A percentile compares a stretch with the other conserved stretches of the same genome.
Evolutionary conservation across 306 rosid species (phyloP).

Genomic region (Argentina anserina): DNA sequence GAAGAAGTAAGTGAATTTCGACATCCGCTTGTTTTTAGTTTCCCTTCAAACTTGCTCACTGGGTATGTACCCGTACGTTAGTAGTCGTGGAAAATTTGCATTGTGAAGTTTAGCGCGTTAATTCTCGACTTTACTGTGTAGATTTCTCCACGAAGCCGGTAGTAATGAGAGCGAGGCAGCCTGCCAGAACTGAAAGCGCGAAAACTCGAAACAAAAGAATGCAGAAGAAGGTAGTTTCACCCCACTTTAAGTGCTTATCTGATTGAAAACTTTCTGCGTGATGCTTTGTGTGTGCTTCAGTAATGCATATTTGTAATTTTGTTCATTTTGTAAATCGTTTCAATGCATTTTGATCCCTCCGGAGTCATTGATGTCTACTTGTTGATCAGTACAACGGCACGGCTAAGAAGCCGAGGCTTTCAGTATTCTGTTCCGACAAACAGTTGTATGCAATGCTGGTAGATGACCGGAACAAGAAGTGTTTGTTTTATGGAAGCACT

Average conservation of each 20-base stretch:
- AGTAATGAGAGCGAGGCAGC: constrained; percentile 54
- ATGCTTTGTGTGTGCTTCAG: background rate
- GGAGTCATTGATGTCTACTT: background rate
- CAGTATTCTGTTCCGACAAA: constrained; percentile 81
- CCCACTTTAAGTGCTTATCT: background rate
- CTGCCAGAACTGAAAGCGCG: constrained; percentile 54
- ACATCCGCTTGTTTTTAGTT: background rate
- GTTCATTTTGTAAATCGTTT: background rate
- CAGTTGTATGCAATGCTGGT: constrained; percentile 89
- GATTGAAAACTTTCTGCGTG: too few relatives aligned
- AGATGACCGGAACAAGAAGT: constrained; percentile 77
- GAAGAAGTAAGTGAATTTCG: constrained; percentile 41
- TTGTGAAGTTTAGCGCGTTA: background rate
- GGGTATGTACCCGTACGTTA: background rate
- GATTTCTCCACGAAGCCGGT: constrained; percentile 45
- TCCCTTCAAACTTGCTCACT: background rate
- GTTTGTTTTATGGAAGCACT: constrained; percentile 79
- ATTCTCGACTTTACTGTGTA: constrained; percentile 29
- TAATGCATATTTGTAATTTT: background rate
- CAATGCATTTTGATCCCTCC: background rate
- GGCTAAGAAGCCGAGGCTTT: constrained; percentile 71
- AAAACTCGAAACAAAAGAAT: constrained; percentile 64
- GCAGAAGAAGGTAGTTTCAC: constrained; percentile 57
- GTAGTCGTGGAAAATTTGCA: background rate
- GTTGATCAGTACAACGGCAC: constrained; percentile 68